These are phyloP conservation scores for Syzygium aqueum DNA, from an alignment of 345 rosid species.

Conservation along the genomic window DNA sequence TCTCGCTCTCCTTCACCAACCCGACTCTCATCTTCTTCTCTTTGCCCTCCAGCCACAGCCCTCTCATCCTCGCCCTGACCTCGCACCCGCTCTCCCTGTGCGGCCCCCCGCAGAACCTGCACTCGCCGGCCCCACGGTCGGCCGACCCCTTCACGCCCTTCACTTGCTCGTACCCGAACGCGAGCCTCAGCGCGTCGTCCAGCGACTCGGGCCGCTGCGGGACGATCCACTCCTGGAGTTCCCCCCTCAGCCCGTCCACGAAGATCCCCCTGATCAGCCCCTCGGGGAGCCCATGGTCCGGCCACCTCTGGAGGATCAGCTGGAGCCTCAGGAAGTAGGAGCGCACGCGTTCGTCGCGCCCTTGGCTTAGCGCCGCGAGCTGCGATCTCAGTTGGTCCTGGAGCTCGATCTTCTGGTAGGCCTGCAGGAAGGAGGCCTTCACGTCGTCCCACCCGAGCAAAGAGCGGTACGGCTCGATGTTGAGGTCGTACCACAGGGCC, in stretches of 20 bases:
- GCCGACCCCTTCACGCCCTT: not conserved
- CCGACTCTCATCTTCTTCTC: not conserved
- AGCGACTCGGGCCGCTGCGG: constrained; percentile 14
- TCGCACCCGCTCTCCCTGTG: constrained; percentile 16
- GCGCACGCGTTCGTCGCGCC: constrained; percentile 13
- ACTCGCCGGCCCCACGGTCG: not conserved
- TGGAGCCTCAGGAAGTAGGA: constrained; percentile 31
- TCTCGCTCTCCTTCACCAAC: not conserved
- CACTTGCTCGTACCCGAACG: constrained; percentile 21
- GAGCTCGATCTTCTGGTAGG: constrained; percentile 8
- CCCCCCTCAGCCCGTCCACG: constrained; percentile 16
- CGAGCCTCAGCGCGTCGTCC: constrained; percentile 19
- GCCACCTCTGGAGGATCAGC: constrained; percentile 19
- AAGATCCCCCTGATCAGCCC: constrained; percentile 16
- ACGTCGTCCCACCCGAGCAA: constrained; percentile 23
- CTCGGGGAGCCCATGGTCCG: constrained; percentile 15
- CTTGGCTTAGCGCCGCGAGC: constrained; percentile 16
- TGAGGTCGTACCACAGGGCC: constrained; percentile 30
- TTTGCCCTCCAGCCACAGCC: constrained; percentile 8
- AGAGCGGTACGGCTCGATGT: constrained; percentile 20
- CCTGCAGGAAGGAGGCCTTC: constrained; percentile 20
- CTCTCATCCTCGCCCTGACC: constrained; percentile 14
- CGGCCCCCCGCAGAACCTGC: constrained; percentile 16
- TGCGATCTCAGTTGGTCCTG: constrained; percentile 11
- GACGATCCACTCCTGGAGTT: constrained; percentile 17